Conservation (phyloP, 1,284 basidiomycete genomes). For the Megacollybia platyphylla region DNA sequence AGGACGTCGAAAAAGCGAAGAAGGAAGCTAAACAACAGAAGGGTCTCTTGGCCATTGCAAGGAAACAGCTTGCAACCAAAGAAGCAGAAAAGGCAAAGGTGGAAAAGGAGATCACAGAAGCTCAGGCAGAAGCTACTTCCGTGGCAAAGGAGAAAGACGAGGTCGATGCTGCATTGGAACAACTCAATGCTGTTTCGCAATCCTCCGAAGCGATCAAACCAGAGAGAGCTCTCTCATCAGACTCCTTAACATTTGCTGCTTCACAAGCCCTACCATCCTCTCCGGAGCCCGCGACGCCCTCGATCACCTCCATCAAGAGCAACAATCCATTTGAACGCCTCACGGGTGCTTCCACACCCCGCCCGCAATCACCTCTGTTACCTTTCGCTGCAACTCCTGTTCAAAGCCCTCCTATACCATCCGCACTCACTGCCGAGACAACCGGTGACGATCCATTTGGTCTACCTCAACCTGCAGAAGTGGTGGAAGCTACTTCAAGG, state of each 20-base stretch:
- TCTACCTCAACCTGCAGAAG: slow-evolving; percentile 32
- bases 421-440: slow-evolving; percentile 4
- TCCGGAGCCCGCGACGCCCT: slow-evolving; percentile 33
- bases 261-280: slow-evolving; percentile 58
- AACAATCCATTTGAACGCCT: slow-evolving; percentile 92
- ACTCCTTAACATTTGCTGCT: slow-evolving; percentile 51
- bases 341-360: slow-evolving; percentile 30
- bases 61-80: slow-evolving; percentile 84
- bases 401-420: slow-evolving; percentile 7
- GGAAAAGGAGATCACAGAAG: slow-evolving; percentile 63
- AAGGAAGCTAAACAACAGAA: slow-evolving; percentile 96
- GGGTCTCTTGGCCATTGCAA: slow-evolving; percentile 86
- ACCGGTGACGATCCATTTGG: slow-evolving; percentile 40
- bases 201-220: slow-evolving; percentile 12
- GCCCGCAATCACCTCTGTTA: slow-evolving; percentile 42
- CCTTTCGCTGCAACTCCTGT: slow-evolving; percentile 30
- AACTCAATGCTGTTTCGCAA: slow-evolving; percentile 9
- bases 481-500: slow-evolving; percentile 8
- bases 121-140: slow-evolving; percentile 37
- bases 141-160: slow-evolving; percentile 45
- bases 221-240: slow-evolving; percentile 21
- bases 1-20: slow-evolving; percentile 76
- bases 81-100: slow-evolving; percentile 68
- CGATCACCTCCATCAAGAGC: slow-evolving; percentile 44
- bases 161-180: slow-evolving; percentile 37